These are phyloP conservation scores for Schwanniomyces sp. DNA, from an alignment of 805 yeast species.

Conservation along the genomic window DNA sequence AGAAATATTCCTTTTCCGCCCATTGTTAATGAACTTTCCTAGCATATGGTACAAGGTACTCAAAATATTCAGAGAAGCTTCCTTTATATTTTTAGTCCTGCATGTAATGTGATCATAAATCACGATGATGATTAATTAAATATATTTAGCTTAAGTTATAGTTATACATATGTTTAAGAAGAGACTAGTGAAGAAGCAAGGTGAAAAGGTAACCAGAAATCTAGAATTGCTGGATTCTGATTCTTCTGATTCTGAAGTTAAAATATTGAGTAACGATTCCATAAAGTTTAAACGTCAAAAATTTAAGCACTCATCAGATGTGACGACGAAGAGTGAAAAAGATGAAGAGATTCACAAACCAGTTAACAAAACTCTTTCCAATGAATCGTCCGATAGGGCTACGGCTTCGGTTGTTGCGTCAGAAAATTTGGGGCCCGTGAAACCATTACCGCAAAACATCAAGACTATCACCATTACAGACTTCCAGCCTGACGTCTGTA, in stretches of 20 bases:
- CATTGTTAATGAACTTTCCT: neutral
- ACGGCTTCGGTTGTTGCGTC: neutral
- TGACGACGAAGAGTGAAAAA: neutral
- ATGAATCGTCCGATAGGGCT: constrained; percentile 1
- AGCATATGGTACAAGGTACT: no score
- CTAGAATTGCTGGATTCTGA: constrained; percentile 4
- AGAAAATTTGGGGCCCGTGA: constrained; percentile 13
- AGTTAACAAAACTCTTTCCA: neutral
- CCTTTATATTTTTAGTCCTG: neutral
- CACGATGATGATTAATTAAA: neutral
- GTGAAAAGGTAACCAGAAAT: constrained; percentile 2
- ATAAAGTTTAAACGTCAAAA: constrained; percentile 7
- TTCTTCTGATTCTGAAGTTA: neutral
- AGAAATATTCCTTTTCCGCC: neutral
- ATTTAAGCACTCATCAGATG: neutral
- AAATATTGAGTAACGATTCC: neutral
- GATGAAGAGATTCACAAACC: neutral
- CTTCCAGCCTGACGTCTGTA: constrained; percentile 92
- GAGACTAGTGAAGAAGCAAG: constrained; percentile 14
- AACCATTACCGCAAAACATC: constrained; percentile 41
- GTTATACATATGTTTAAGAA: constrained; percentile 22
- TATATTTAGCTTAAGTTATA: neutral
- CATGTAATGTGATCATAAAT: neutral
- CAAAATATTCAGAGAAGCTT: neutral
- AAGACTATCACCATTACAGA: constrained; percentile 72